These are phyloP conservation scores for Clitopilus hobsonii DNA, from an alignment of 768 basidiomycete species.

Conservation along the genomic window DNA sequence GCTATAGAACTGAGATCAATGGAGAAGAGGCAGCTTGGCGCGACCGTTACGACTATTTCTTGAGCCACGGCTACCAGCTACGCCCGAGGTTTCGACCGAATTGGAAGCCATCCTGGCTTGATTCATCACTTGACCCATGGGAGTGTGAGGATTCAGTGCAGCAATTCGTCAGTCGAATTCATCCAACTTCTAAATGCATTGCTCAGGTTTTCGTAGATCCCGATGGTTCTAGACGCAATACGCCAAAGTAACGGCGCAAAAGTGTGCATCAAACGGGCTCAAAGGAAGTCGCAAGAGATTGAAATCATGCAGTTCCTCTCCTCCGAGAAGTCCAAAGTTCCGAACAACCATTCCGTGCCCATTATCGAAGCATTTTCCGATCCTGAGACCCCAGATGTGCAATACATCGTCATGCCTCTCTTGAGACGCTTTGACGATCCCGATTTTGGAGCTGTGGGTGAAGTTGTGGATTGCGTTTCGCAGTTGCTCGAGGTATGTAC, in stretches of 20 bases:
- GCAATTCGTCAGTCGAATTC: background rate
- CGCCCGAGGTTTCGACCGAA: constrained; percentile 19
- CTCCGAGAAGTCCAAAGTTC: constrained; percentile 7
- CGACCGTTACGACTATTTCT: constrained; percentile 17
- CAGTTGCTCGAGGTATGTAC: constrained; percentile 15
- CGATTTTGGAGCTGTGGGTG: constrained; percentile 22
- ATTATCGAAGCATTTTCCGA: constrained; percentile 16
- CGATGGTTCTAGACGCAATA: constrained; percentile 4
- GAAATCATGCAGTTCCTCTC: constrained; percentile 6
- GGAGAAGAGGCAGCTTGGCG: constrained; percentile 16
- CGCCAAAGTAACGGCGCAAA: background rate
- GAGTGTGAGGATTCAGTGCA: constrained; percentile 1
- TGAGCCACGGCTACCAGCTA: constrained; percentile 18
- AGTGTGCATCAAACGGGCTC: constrained; percentile 7
- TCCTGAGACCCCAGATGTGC: constrained; percentile 6
- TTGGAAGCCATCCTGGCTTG: constrained; percentile 23
- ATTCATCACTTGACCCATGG: constrained; percentile 3
- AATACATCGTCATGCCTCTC: constrained; percentile 29
- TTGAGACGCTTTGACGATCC: constrained; percentile 32
- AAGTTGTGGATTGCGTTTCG: constrained; percentile 27
- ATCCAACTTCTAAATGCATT: background rate
- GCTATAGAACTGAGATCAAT: background rate
- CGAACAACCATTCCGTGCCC: constrained; percentile 10
- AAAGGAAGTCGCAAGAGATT: background rate
- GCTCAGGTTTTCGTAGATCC: background rate